phyloP scores from a whole-genome alignment of 2,329 filamentous ascomycete species.

The Cordyceps fumosorosea region DNA sequence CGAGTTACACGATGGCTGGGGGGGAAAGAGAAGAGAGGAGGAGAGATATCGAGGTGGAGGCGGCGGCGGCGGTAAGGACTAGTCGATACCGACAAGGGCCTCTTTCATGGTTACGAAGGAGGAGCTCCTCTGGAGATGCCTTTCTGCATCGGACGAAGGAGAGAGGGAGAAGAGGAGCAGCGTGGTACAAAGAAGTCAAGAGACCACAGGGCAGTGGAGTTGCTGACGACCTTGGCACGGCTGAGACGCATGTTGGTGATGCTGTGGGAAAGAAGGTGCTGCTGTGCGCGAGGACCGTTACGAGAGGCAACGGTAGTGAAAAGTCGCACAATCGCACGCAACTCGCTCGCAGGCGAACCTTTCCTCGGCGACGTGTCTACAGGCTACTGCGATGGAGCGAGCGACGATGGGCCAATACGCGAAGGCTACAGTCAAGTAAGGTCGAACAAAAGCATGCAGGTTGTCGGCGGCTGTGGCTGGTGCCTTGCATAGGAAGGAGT shows the following conservation, averaged over 20 bases:
- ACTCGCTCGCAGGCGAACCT: neutral
- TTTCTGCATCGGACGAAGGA: neutral
- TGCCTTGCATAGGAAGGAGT: neutral
- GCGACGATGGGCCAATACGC: neutral
- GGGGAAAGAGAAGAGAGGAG: neutral
- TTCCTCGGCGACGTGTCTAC: neutral
- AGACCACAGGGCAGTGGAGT: neutral
- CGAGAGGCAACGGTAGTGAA: neutral
- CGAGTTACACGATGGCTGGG: neutral
- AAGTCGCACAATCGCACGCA: neutral
- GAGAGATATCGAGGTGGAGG: neutral
- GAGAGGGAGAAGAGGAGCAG: neutral
- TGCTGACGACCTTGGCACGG: neutral
- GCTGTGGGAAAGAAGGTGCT: neutral
- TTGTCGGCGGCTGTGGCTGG: neutral
- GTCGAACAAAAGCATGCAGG: too few species aligned
- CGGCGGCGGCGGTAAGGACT: neutral
- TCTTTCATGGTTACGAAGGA: neutral
- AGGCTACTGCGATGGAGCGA: neutral
- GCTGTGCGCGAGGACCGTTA: neutral
- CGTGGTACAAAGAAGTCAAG: neutral
- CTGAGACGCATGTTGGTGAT: neutral
- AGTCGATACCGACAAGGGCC: neutral
- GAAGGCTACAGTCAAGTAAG: neutral
- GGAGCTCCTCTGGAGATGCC: neutral